Conservation (phyloP, 495 filamentous ascomycete genomes). For the Penicillium longicatenatum region DNA sequence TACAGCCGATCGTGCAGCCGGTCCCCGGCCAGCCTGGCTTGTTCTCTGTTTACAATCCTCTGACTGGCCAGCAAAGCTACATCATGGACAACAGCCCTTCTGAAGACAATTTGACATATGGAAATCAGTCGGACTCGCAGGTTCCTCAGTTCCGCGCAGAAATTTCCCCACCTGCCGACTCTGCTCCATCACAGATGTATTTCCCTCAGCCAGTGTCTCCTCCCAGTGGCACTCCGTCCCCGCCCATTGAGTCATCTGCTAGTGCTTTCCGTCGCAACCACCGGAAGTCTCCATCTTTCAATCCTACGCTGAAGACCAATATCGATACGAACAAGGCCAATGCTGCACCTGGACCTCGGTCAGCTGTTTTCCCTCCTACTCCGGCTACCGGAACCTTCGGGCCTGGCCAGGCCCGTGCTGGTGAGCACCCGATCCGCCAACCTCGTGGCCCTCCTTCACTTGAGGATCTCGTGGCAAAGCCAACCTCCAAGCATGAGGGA, state of each 20-base stretch:
- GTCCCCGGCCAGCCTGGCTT: constrained; percentile 72
- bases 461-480: constrained; percentile 87
- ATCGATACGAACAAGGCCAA: constrained; percentile 62
- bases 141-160: constrained; percentile 71
- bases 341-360: constrained; percentile 65
- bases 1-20: constrained; percentile 68
- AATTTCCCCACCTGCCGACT: constrained; percentile 74
- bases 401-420: constrained; percentile 87
- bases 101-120: constrained; percentile 34
- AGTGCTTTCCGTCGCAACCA: constrained; percentile 90
- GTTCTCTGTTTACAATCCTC: constrained; percentile 79
- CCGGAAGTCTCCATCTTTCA: constrained; percentile 85
- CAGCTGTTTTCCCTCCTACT: constrained; percentile 74
- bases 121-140: constrained; percentile 44
- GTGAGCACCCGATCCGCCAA: constrained; percentile 92
- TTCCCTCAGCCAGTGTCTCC: constrained; percentile 56
- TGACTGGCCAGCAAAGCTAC: constrained; percentile 78
- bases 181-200: constrained; percentile 50
- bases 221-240: constrained; percentile 65
- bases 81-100: constrained; percentile 58
- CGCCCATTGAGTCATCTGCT: constrained; percentile 63
- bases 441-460: constrained; percentile 89
- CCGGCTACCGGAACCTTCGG: constrained; percentile 88
- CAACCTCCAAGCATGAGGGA: constrained; percentile 91
- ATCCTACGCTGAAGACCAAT: constrained; percentile 59